Conservation (phyloP, 2,329 filamentous ascomycete genomes). For the Sclerotinia spermophila region DNA sequence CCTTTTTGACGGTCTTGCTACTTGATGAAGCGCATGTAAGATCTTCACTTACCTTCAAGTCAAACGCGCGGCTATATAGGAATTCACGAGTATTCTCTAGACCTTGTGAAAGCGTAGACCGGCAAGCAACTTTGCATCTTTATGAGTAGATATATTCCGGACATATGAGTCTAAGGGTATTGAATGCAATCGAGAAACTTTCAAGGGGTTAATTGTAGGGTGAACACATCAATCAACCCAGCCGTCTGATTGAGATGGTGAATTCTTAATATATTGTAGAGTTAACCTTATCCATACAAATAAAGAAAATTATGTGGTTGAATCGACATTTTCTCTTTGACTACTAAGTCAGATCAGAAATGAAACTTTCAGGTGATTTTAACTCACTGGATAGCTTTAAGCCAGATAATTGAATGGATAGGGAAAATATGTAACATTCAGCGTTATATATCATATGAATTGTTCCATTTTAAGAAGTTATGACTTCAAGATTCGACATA, state of each 20-base stretch:
- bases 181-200: not conserved
- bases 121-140: not conserved
- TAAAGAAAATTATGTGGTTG: fast-evolving
- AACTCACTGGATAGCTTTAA: not conserved
- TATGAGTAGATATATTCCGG: not conserved
- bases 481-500: not conserved
- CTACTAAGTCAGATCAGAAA: not conserved
- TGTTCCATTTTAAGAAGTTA: not conserved
- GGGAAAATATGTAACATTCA: not conserved
- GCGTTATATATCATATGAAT: too few species aligned
- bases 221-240: not conserved
- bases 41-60: not conserved
- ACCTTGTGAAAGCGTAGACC: not conserved
- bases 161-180: too few species aligned
- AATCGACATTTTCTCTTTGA: not conserved
- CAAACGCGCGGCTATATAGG: not conserved
- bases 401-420: not conserved
- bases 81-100: not conserved
- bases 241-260: not conserved
- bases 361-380: not conserved
- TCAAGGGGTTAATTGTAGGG: not conserved
- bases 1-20: not conserved
- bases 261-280: too few species aligned
- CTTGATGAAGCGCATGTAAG: too few species aligned
- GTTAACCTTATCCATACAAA: not conserved